Percentiles rank a stretch among this genome's conserved stretches.
phyloP scores from a whole-genome alignment of 306 rosid species.

The Dalbergia cultrata region DNA sequence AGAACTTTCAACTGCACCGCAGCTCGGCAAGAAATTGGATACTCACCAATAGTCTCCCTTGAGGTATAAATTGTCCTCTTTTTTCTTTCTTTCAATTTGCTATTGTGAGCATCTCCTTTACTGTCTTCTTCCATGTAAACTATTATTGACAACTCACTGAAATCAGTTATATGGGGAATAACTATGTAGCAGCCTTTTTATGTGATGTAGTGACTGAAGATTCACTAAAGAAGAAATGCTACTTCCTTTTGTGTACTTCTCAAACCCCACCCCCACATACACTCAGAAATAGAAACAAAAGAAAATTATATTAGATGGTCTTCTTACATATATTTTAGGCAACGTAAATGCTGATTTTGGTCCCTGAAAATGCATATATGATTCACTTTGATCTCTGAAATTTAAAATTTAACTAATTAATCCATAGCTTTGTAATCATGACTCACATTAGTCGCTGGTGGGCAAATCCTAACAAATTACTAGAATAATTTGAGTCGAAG shows the following conservation, averaged over 20 bases:
- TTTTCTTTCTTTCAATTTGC: slow-evolving; percentile 23
- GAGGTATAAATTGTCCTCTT: slow-evolving; percentile 55
- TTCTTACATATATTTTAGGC: not conserved
- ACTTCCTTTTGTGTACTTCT: slow-evolving; percentile 29
- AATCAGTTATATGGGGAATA: slow-evolving; percentile 34
- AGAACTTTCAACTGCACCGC: slow-evolving; percentile 76
- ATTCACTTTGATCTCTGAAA: no score
- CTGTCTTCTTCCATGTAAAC: slow-evolving; percentile 29
- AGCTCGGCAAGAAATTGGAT: slow-evolving; percentile 73
- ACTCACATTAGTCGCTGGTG: no score
- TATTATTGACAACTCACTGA: slow-evolving; percentile 19
- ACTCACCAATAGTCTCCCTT: slow-evolving; percentile 74
- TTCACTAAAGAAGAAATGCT: slow-evolving; percentile 1
- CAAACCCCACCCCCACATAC: slow-evolving; percentile 10
- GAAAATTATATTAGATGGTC: not conserved
- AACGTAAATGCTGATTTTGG: no score
- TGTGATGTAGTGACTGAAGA: slow-evolving; percentile 8
- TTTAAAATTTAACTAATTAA: no score
- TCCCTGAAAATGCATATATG: no score
- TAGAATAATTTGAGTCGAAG: no score
- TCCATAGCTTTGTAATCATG: no score
- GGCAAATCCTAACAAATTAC: no score
- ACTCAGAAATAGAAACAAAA: not conserved
- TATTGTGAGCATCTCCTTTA: not conserved
- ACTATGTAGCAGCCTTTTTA: slow-evolving; percentile 34